A percentile compares a stretch with the other conserved stretches of the same genome.
phyloP scores from a whole-genome alignment of 2,329 filamentous ascomycete species.

The Venturia aucupariae region DNA sequence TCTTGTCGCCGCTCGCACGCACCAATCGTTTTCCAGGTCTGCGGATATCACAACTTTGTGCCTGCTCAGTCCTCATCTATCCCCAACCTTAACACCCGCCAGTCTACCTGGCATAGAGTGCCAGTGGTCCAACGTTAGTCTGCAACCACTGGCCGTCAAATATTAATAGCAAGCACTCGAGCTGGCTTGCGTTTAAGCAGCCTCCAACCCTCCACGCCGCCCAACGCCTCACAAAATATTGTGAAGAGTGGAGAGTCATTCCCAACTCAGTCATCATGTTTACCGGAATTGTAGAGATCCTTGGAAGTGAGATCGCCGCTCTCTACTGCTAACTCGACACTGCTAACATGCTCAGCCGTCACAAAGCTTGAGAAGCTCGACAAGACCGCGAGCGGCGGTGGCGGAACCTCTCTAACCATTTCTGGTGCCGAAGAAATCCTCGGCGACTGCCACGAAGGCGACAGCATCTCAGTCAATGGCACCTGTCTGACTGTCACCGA shows the following conservation, averaged over 20 bases:
- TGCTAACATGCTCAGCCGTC: slow-evolving; percentile 51
- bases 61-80: neutral
- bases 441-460: slow-evolving; percentile 72
- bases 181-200: neutral
- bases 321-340: slow-evolving; percentile 13
- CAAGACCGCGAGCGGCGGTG: slow-evolving; percentile 57
- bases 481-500: slow-evolving; percentile 89
- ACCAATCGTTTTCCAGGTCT: neutral
- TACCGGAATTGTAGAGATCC: slow-evolving; percentile 84
- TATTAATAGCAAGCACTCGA: neutral
- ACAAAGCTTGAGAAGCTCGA: slow-evolving; percentile 73
- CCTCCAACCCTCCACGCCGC: neutral
- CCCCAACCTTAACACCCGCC: neutral
- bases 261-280: slow-evolving; percentile 58
- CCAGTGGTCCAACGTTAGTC: neutral
- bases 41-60: neutral
- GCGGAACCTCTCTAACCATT: slow-evolving; percentile 87
- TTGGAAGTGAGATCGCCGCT: slow-evolving; percentile 62
- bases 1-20: neutral
- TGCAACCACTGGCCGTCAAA: neutral
- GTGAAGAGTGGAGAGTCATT: slow-evolving; percentile 8
- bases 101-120: slow-evolving; percentile 2
- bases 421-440: slow-evolving; percentile 66
- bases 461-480: slow-evolving; percentile 93
- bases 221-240: slow-evolving; percentile 1